These are phyloP conservation scores for Diversispora epigaea DNA, from an alignment of 192 early-diverging fungal species.

Conservation along the genomic window DNA sequence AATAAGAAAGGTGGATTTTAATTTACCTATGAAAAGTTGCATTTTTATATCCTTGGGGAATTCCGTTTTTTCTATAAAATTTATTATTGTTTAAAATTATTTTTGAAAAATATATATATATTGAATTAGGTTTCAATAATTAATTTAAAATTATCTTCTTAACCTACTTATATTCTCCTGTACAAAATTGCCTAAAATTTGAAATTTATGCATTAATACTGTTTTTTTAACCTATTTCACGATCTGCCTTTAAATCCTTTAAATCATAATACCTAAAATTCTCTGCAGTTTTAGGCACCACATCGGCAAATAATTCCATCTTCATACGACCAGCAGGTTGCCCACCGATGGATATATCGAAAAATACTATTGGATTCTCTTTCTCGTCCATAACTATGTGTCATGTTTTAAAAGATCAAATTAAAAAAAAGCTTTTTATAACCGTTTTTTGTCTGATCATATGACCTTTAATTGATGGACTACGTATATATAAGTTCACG, in stretches of 20 bases:
- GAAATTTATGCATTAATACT: background rate
- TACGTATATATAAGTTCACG: too few relatives aligned
- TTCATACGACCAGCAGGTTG: slow-evolving; percentile 62
- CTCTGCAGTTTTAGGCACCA: slow-evolving; percentile 74
- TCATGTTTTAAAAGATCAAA: too few relatives aligned
- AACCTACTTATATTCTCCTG: slow-evolving; percentile 77
- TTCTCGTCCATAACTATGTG: background rate
- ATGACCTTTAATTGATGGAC: too few relatives aligned
- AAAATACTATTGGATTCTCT: slow-evolving; percentile 54
- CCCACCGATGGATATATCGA: slow-evolving; percentile 76
- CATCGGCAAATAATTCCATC: slow-evolving; percentile 72
- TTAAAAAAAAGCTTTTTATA: too few relatives aligned
- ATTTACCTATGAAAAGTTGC: slow-evolving; percentile 73
- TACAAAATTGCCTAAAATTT: slow-evolving; percentile 75
- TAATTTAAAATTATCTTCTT: too few relatives aligned
- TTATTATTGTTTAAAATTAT: background rate
- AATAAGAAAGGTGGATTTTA: background rate
- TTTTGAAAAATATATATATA: too few relatives aligned
- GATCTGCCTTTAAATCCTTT: background rate
- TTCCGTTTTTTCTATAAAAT: slow-evolving; percentile 61
- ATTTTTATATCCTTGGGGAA: slow-evolving; percentile 85
- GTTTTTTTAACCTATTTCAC: background rate
- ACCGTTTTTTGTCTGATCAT: too few relatives aligned
- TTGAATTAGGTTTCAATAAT: background rate
- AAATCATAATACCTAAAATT: slow-evolving; percentile 63